A percentile compares a stretch with the other conserved stretches of the same genome.
phyloP scores from a whole-genome alignment of 2,329 filamentous ascomycete species.

The Conoideocrella luteorostrata region DNA sequence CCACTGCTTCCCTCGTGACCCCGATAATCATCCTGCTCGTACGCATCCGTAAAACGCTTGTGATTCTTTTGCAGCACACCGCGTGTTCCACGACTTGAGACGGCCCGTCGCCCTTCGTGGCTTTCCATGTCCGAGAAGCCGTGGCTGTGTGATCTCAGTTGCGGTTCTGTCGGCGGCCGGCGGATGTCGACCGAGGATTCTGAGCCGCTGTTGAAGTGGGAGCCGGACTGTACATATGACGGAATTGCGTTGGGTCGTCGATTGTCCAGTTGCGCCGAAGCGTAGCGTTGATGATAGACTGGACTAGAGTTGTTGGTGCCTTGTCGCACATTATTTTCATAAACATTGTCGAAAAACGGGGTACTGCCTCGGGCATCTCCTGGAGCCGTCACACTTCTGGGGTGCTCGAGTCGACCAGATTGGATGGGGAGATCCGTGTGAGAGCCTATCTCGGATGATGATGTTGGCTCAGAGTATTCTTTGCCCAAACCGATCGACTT shows the following conservation, averaged over 20 bases:
- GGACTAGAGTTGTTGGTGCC: conserved; percentile 27
- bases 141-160: conserved; percentile 37
- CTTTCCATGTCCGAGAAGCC: conserved; percentile 37
- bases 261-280: conserved; percentile 32
- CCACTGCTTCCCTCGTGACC: conserved; percentile 77
- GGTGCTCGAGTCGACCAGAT: conserved; percentile 27
- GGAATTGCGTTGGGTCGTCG: conserved; percentile 38
- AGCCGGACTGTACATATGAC: conserved; percentile 37
- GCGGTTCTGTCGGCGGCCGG: conserved; percentile 31
- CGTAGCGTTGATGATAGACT: conserved; percentile 35
- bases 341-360: conserved; percentile 34
- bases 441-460: conserved; percentile 41
- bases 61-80: conserved; percentile 75
- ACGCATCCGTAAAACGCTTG: conserved; percentile 83
- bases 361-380: conserved; percentile 29
- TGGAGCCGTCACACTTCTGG: conserved; percentile 27
- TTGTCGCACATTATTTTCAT: conserved; percentile 31
- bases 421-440: conserved; percentile 49
- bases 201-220: conserved; percentile 43
- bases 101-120: conserved; percentile 33
- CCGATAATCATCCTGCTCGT: conserved; percentile 63
- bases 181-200: conserved; percentile 48
- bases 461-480: conserved; percentile 34
- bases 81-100: conserved; percentile 32
- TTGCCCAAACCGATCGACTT: conserved; percentile 57